Percentiles rank a stretch among this genome's conserved stretches.
Evolutionary conservation across 768 basidiomycete species (phyloP).

Genomic region (Russula earlei): DNA sequence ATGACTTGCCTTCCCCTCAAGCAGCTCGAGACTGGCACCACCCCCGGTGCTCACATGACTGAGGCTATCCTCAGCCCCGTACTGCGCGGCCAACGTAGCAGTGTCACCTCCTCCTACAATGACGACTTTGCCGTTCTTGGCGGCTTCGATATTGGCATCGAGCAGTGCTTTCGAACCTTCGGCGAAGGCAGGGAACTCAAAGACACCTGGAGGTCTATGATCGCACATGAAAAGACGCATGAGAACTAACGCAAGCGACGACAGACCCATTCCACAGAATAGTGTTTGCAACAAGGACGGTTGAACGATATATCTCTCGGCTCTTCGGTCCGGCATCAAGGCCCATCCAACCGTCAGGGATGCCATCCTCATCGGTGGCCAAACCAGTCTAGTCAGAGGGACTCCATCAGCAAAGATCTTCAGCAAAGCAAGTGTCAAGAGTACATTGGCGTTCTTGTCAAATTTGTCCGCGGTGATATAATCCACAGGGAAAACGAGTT

Average conservation of each 20-base stretch:
- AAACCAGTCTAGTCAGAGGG: slow-evolving; percentile 42
- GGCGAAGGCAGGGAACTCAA: slow-evolving; percentile 91
- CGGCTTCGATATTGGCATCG: slow-evolving; percentile 79
- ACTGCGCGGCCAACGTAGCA: slow-evolving; percentile 90
- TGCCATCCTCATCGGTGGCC: slow-evolving; percentile 78
- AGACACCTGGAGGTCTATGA: slow-evolving; percentile 87
- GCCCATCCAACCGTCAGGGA: slow-evolving; percentile 91
- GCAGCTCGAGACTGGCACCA: slow-evolving; percentile 85
- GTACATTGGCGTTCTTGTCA: slow-evolving; percentile 78
- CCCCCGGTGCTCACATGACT: slow-evolving; percentile 97
- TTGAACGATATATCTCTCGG: slow-evolving; percentile 63
- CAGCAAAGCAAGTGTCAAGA: slow-evolving; percentile 17
- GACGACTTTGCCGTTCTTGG: slow-evolving; percentile 76
- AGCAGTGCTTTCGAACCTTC: slow-evolving; percentile 77
- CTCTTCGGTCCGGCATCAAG: slow-evolving; percentile 87
- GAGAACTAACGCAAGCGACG: background rate
- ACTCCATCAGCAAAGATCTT: background rate
- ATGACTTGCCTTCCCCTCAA: slow-evolving; percentile 86
- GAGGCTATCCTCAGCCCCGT: slow-evolving; percentile 74
- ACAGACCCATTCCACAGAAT: slow-evolving; percentile 92
- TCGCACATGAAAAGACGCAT: background rate
- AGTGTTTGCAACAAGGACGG: slow-evolving; percentile 85
- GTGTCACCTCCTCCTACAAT: slow-evolving; percentile 96
- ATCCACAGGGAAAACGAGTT: slow-evolving; percentile 93
- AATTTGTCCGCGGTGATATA: slow-evolving; percentile 94